Evolutionary conservation across 73 alveolate genomes (phyloP).

Genomic region (Uronychia binucleata): DNA sequence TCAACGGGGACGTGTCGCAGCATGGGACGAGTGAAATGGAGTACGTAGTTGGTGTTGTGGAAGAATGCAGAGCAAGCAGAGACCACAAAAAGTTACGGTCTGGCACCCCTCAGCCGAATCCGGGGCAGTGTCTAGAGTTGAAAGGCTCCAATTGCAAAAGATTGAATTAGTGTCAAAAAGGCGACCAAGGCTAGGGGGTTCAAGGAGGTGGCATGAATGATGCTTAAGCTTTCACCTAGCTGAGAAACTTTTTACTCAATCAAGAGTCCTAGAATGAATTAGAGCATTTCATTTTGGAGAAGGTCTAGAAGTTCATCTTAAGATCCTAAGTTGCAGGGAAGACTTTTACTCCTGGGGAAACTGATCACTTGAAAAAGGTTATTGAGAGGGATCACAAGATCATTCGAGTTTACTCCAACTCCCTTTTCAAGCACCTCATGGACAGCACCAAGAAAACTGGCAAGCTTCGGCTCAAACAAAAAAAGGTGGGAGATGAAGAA

Average conservation of each 20-base stretch:
- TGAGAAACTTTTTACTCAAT: not conserved
- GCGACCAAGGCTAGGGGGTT: not conserved
- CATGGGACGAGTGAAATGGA: not conserved
- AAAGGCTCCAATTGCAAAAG: no score
- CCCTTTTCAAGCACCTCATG: not conserved
- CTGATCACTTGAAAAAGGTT: not conserved
- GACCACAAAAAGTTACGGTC: no score
- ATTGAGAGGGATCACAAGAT: not conserved
- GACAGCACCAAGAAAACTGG: not conserved
- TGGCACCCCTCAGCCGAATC: no score
- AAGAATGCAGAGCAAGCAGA: no score
- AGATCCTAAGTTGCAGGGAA: not conserved
- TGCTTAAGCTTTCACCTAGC: not conserved
- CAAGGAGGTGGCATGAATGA: not conserved
- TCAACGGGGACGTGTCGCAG: not conserved
- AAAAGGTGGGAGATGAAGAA: no score
- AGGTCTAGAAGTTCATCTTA: not conserved
- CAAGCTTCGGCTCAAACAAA: no score
- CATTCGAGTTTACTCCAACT: not conserved
- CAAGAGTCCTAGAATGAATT: not conserved
- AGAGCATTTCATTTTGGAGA: not conserved
- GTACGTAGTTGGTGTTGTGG: not conserved
- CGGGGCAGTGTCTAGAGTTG: no score
- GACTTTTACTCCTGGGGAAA: not conserved
- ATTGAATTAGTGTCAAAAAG: no score